A percentile compares a stretch with the other conserved stretches of the same genome.
phyloP scores from a whole-genome alignment of 2,329 filamentous ascomycete genomes.

The Aspergillus fumigatiaffinis region DNA sequence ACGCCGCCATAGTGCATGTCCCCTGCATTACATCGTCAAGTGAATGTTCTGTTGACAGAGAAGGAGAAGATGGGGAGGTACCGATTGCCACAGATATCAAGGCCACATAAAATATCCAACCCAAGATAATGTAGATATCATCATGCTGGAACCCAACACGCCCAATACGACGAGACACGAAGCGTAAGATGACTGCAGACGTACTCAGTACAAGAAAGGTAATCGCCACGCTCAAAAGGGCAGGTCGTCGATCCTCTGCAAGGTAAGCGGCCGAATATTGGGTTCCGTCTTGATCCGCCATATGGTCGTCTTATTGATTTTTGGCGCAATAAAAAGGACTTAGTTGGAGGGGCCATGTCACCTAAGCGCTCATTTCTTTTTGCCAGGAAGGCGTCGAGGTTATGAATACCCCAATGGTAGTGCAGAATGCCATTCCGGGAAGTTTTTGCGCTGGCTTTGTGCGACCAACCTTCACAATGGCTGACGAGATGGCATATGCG shows the following conservation, averaged over 20 bases:
- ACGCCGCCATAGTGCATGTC: conserved; percentile 2
- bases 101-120: background rate
- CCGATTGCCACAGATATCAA: background rate
- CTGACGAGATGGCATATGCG: background rate
- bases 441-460: background rate
- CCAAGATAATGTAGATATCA: conserved; percentile 2
- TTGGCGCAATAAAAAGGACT: background rate
- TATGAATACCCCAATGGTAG: background rate
- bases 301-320: background rate
- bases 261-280: background rate
- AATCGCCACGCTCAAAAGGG: background rate
- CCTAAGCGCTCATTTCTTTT: background rate
- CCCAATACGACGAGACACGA: background rate
- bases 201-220: conserved; percentile 4
- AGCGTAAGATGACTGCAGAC: background rate
- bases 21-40: background rate
- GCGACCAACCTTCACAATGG: background rate
- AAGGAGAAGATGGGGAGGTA: background rate
- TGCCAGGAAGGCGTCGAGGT: background rate
- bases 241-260: background rate
- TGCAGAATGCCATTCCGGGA: background rate
- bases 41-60: background rate
- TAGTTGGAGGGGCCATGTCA: background rate
- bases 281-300: background rate
- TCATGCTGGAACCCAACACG: conserved; percentile 1